Base-by-base conservation (phyloP, 2,329 filamentous ascomycete genomes). In the Ophiocordyceps sinensis region DNA sequence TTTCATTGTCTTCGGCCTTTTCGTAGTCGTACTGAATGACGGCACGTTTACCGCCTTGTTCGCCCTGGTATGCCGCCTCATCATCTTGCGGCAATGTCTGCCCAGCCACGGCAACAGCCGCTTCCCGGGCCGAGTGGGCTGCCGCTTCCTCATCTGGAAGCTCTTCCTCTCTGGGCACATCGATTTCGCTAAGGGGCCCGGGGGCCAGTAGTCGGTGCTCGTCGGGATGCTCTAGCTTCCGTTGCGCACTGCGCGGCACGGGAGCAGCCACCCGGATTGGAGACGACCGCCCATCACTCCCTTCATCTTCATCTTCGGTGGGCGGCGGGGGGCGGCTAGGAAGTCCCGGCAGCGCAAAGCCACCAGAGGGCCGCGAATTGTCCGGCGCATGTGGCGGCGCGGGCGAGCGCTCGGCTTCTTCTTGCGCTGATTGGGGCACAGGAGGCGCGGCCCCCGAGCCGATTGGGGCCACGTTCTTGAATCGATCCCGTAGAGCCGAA, bases 1-100 rank as follows among this genome's bases (percentile, higher is more conserved):
- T 76, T 64, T 98, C 91, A 54, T 98, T 98, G 50, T 94, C 88
- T 61, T 98, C 91, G 1, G 87, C 87, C 65, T 93, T 95, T 54
- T 95, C 89, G 56, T 98, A 98, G 58, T 98, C 91, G 58, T 91
- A 98, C 54, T 91, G 80, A 30, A 91, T 76, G 43, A 93, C 54
- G 1, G 91, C 91, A 38, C 78, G 77, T 56, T 80, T 75, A 41
- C 82, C 82, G 30, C 72, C 72, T 12, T 55, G 53, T 23, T 63
- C 49, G 13, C 38, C 43, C 36, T 41, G 37, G n/a, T 42, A 40
- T n/a, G 60, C 52, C 10, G 59, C 52, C 13, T 57, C 59, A 28
- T 54, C 54, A 29, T 61, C 61, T 14, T 47, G 17, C 43, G 52
- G 49, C 15, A 51, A 48, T 2, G 44, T 61, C 41, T 63, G 63